Conservation (phyloP, 116 monocot genomes). For the Dioscorea cayenensis region DNA sequence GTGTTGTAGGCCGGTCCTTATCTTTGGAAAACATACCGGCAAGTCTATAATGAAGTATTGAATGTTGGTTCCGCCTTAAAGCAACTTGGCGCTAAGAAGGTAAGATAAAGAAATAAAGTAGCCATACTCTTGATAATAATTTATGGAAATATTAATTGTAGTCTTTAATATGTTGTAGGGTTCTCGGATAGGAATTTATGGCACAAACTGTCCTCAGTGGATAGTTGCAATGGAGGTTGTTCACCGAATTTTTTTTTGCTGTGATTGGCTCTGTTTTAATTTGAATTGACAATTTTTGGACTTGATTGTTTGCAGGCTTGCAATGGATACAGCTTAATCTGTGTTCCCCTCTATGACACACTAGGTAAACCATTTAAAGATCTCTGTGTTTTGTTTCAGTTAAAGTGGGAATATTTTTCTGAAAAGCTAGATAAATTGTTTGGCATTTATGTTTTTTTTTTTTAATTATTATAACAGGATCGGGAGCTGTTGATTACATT, state of each 20-base stretch:
- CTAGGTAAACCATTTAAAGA: constrained; percentile 46
- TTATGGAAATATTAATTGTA: background rate
- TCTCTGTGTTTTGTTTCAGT: background rate
- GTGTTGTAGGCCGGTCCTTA: background rate
- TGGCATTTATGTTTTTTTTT: background rate
- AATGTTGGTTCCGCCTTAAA: background rate
- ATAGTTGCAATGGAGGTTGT: background rate
- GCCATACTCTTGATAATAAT: background rate
- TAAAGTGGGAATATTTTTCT: too few relatives aligned
- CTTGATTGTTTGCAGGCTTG: constrained; percentile 64
- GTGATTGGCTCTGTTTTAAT: background rate
- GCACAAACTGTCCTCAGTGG: background rate
- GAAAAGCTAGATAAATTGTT: background rate
- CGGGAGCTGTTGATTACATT: constrained; percentile 73
- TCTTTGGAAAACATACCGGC: background rate
- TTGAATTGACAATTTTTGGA: background rate
- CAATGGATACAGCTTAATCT: constrained; percentile 77
- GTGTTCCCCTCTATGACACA: constrained; percentile 93
- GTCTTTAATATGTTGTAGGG: background rate
- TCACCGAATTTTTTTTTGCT: background rate
- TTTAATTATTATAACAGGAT: constrained; percentile 30
- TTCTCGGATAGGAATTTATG: background rate
- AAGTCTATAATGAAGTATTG: background rate
- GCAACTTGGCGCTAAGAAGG: background rate
- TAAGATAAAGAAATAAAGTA: background rate